phyloP scores from a whole-genome alignment of 2,329 filamentous ascomycete species.

The Exophiala bonariae region DNA sequence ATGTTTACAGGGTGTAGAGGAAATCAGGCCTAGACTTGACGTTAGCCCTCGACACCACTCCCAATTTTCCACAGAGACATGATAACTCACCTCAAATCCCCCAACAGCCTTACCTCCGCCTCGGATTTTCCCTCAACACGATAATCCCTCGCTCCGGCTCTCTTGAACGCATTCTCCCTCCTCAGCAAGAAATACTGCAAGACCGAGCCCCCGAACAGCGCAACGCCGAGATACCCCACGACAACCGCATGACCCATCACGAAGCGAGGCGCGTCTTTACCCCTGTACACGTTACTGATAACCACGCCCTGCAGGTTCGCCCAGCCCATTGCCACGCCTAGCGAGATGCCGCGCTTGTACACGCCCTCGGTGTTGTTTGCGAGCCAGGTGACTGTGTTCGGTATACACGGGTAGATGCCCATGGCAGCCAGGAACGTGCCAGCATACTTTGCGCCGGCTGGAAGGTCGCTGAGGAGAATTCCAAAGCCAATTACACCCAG shows the following conservation, averaged over 20 bases:
- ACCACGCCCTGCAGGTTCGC: constrained; percentile 89
- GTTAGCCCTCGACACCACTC: too few relatives aligned
- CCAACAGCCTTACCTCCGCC: constrained; percentile 14
- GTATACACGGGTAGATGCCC: constrained; percentile 83
- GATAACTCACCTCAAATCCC: constrained; percentile 11
- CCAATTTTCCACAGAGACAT: too few relatives aligned
- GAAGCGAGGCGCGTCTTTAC: constrained; percentile 61
- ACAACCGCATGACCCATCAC: constrained; percentile 73
- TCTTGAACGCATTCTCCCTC: constrained; percentile 16
- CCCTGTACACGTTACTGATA: constrained; percentile 68
- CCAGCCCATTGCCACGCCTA: constrained; percentile 89
- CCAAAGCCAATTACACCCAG: constrained; percentile 74
- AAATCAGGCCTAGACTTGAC: too few relatives aligned
- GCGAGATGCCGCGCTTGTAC: constrained; percentile 83
- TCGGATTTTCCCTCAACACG: constrained; percentile 13
- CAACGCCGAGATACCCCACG: constrained; percentile 69
- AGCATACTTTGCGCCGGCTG: constrained; percentile 38
- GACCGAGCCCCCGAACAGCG: constrained; percentile 60
- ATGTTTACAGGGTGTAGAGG: too few relatives aligned
- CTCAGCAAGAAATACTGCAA: constrained; percentile 19
- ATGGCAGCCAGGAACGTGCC: constrained; percentile 81
- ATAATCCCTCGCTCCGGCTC: constrained; percentile 14
- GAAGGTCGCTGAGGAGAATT: constrained; percentile 62
- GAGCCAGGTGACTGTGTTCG: constrained; percentile 87
- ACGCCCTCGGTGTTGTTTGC: constrained; percentile 85